Evolutionary conservation across 202 grass and related monocot genomes (phyloP).

Genomic region (Carex sylvatica): DNA sequence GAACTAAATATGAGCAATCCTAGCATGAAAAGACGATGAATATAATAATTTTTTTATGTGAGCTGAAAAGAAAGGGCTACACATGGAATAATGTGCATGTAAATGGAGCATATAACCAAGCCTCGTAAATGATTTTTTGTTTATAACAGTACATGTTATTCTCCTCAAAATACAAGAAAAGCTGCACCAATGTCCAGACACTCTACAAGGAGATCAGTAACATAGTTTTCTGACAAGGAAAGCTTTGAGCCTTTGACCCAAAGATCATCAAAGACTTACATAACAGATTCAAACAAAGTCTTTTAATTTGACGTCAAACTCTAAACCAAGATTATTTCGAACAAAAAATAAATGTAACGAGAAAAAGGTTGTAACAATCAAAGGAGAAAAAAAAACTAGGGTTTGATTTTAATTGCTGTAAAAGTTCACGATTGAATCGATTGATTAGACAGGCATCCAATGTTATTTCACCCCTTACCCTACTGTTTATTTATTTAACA

Average conservation of each 20-base stretch:
- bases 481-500: constrained; percentile 26
- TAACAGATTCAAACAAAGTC: neutral
- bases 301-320: neutral
- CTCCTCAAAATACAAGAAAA: neutral
- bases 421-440: constrained; percentile 21
- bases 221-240: neutral
- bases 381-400: neutral
- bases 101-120: neutral
- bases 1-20: neutral
- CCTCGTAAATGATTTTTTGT: neutral
- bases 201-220: neutral
- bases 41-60: neutral
- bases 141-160: neutral
- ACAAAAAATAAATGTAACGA: neutral
- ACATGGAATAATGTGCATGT: neutral
- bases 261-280: neutral
- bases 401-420: constrained; percentile 17
- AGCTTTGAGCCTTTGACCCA: neutral
- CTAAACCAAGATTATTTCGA: neutral
- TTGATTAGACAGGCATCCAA: constrained; percentile 29
- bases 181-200: neutral
- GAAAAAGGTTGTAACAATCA: neutral
- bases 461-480: constrained; percentile 21
- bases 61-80: neutral
- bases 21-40: neutral